Conservation (phyloP, 2,329 filamentous ascomycete species). For the Sporothrix pallida region DNA sequence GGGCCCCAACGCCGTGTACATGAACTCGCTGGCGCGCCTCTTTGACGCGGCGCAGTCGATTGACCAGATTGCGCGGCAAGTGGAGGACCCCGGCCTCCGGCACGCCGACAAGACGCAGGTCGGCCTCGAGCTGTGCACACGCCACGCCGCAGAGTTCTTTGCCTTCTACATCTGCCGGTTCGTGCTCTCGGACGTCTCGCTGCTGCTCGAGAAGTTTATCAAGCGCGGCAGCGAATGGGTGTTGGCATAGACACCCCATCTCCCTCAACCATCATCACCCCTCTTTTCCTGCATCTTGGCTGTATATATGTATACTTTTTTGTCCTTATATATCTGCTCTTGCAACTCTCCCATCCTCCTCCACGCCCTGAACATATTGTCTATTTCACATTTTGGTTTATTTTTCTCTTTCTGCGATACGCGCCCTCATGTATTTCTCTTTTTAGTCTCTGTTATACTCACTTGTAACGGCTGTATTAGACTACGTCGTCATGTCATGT, state of each 20-base stretch:
- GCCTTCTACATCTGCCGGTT: conserved; percentile 96
- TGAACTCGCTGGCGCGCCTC: conserved; percentile 84
- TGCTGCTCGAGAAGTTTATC: conserved; percentile 94
- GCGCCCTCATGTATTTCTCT: background rate
- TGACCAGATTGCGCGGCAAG: conserved; percentile 93
- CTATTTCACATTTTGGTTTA: background rate
- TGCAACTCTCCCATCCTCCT: background rate
- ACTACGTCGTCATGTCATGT: conserved; percentile 18
- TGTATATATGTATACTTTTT: conserved; percentile 8
- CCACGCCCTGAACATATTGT: conserved; percentile 18
- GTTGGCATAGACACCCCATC: conserved; percentile 42
- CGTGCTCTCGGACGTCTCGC: conserved; percentile 80
- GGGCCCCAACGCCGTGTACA: conserved; percentile 88
- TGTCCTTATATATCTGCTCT: background rate
- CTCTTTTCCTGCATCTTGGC: background rate
- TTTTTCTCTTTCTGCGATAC: background rate
- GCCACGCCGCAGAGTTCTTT: conserved; percentile 96
- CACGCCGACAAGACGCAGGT: conserved; percentile 94
- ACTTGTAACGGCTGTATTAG: conserved; percentile 16
- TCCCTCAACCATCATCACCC: background rate
- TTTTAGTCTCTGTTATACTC: background rate
- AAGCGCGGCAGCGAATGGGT: conserved; percentile 98
- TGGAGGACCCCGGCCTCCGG: conserved; percentile 90
- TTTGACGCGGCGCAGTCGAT: conserved; percentile 93
- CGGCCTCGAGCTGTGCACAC: conserved; percentile 88